phyloP scores from a whole-genome alignment of 225 moss, liverwort and hornwort species.

The Polytrichum formosum region DNA sequence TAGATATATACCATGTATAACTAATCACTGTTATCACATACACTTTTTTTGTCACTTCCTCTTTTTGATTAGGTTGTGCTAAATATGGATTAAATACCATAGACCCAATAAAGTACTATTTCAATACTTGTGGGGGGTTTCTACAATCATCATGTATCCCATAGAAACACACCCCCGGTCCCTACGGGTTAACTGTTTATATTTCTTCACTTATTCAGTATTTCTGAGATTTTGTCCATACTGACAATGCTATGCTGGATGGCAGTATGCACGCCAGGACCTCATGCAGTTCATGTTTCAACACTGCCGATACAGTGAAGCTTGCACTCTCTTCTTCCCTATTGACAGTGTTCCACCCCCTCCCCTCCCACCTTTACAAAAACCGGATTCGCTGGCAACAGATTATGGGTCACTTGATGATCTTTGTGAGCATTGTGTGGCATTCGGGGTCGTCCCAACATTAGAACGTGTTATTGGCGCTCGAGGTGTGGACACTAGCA shows the following conservation, averaged over 20 bases:
- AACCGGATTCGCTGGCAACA: slow-evolving; percentile 70
- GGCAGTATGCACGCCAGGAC: slow-evolving; percentile 87
- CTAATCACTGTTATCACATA: no score
- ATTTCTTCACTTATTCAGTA: background rate
- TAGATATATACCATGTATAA: no score
- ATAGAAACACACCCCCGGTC: no score
- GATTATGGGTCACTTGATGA: slow-evolving; percentile 93
- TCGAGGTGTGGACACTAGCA: slow-evolving; percentile 49
- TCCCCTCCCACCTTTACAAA: slow-evolving; percentile 73
- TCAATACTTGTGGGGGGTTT: no score
- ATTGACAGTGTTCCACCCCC: slow-evolving; percentile 72
- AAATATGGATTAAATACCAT: no score
- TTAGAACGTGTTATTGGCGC: slow-evolving; percentile 70
- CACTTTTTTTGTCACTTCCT: no score
- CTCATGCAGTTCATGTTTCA: slow-evolving; percentile 82
- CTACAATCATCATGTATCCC: no score
- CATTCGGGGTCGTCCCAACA: slow-evolving; percentile 66
- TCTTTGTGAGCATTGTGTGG: slow-evolving; percentile 86
- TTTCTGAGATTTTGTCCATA: slow-evolving; percentile 10
- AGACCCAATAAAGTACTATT: no score
- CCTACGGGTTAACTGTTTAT: background rate
- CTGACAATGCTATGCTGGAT: slow-evolving; percentile 22
- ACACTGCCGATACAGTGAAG: slow-evolving; percentile 87
- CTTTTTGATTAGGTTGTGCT: no score
- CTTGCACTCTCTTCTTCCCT: slow-evolving; percentile 85